These are phyloP conservation scores for Phylloporus sp. DNA, from an alignment of 768 basidiomycete genomes.

Conservation along the genomic window DNA sequence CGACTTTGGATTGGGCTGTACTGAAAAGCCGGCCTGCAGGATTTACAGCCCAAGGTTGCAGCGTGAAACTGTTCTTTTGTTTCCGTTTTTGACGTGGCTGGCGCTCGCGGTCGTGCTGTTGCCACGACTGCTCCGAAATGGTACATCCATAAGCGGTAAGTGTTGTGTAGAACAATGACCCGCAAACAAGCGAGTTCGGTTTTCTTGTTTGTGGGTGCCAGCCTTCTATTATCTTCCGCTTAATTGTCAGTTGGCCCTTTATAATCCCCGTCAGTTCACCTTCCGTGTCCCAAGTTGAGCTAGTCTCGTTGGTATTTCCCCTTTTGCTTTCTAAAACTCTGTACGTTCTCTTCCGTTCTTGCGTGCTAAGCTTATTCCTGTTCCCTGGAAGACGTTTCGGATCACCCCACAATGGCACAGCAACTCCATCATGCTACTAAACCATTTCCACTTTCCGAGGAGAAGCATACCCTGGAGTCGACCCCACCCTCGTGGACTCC, in stretches of 20 bases:
- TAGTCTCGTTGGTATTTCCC: conserved; percentile 12
- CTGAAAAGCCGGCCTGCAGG: no score
- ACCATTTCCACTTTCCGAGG: conserved; percentile 39
- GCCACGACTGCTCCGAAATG: no score
- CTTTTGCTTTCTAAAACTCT: background rate
- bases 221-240: background rate
- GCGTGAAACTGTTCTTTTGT: background rate
- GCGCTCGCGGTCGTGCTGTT: no score
- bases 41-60: no score
- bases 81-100: background rate
- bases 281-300: conserved; percentile 11
- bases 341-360: conserved; percentile 4
- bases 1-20: no score
- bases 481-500: conserved; percentile 13
- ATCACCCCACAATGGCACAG: conserved; percentile 12
- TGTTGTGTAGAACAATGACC: conserved; percentile 23
- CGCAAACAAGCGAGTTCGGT: background rate
- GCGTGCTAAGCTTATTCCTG: background rate
- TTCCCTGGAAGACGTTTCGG: conserved; percentile 3
- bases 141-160: conserved; percentile 18
- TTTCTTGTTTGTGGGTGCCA: conserved; percentile 18
- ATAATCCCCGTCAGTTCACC: conserved; percentile 9
- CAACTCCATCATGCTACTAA: conserved; percentile 10
- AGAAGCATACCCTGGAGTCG: conserved; percentile 26
- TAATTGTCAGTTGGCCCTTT: conserved; percentile 22